Percentiles rank a stretch among this genome's conserved stretches.
These are phyloP conservation scores for Hura crepitans DNA, from an alignment of 441 rosid genomes.

Conservation along the genomic window DNA sequence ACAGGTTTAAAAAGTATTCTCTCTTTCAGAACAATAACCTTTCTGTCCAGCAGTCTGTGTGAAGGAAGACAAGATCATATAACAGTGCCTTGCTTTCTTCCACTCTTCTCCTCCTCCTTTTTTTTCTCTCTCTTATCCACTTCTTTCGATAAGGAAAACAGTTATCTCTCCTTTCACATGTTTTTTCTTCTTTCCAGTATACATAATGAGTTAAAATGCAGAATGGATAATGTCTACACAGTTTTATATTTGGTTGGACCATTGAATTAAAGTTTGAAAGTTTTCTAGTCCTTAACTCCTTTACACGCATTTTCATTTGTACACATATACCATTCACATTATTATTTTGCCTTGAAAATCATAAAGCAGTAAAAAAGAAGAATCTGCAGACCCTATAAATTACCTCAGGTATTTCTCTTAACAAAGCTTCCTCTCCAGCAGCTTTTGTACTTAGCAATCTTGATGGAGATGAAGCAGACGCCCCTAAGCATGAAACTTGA, in stretches of 20 bases:
- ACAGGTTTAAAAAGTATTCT: background rate
- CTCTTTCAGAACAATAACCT: background rate
- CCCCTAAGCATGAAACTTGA: conserved; percentile 95
- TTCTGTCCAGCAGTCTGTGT: background rate
- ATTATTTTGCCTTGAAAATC: background rate
- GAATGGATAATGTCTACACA: background rate
- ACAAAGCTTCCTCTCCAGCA: conserved; percentile 86
- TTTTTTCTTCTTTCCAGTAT: background rate
- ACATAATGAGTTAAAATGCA: background rate
- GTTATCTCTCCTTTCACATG: background rate
- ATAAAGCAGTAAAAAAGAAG: background rate
- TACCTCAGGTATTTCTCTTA: conserved; percentile 85
- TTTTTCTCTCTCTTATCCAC: background rate
- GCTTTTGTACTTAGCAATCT: conserved; percentile 77
- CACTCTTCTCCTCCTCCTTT: background rate
- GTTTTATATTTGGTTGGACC: background rate
- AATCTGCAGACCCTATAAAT: background rate
- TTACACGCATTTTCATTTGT: background rate
- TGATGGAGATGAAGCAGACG: conserved; percentile 79
- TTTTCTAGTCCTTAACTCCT: background rate
- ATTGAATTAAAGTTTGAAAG: background rate
- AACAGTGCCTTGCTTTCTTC: background rate
- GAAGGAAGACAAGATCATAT: background rate
- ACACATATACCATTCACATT: background rate
- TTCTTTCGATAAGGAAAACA: background rate